These are phyloP conservation scores for Kwoniella bestiolae DNA, from an alignment of 768 basidiomycete species.

Conservation along the genomic window DNA sequence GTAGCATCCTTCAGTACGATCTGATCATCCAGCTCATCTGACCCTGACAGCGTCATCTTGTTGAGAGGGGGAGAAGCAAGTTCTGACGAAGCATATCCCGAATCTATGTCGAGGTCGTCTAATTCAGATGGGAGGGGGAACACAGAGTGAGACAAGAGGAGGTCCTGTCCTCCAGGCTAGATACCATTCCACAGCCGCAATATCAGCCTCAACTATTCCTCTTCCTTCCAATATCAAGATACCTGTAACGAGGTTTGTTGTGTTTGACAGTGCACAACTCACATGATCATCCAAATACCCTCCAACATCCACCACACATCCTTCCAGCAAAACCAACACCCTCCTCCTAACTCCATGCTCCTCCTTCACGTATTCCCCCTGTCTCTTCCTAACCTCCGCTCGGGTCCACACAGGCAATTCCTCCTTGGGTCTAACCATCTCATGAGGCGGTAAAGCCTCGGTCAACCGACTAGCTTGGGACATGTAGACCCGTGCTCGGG, in stretches of 20 bases:
- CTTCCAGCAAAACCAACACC: conserved; percentile 65
- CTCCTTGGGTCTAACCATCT: conserved; percentile 26
- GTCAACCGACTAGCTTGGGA: conserved; percentile 48
- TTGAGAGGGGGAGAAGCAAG: background rate
- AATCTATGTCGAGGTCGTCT: conserved; percentile 26
- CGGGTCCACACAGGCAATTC: conserved; percentile 48
- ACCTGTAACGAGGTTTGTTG: too few species aligned
- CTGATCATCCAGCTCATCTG: conserved; percentile 17
- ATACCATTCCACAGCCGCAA: conserved; percentile 8
- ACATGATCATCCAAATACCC: conserved; percentile 71
- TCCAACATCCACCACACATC: conserved; percentile 68
- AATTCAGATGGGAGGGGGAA: conserved; percentile 34
- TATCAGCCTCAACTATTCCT: too few species aligned
- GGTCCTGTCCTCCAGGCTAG: conserved; percentile 68
- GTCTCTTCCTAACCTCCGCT: conserved; percentile 36
- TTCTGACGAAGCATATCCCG: conserved; percentile 41
- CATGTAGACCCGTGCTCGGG: conserved; percentile 47
- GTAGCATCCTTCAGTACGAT: conserved; percentile 61
- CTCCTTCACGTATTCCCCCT: conserved; percentile 40
- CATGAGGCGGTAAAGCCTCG: conserved; percentile 27
- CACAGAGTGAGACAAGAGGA: conserved; percentile 64
- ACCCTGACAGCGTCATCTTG: background rate
- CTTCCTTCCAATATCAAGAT: too few species aligned
- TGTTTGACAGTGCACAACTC: too few species aligned
- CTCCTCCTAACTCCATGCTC: conserved; percentile 29